These are phyloP conservation scores for Plasmodium vivax DNA, from an alignment of 169 alveolate species.

Conservation along the genomic window DNA sequence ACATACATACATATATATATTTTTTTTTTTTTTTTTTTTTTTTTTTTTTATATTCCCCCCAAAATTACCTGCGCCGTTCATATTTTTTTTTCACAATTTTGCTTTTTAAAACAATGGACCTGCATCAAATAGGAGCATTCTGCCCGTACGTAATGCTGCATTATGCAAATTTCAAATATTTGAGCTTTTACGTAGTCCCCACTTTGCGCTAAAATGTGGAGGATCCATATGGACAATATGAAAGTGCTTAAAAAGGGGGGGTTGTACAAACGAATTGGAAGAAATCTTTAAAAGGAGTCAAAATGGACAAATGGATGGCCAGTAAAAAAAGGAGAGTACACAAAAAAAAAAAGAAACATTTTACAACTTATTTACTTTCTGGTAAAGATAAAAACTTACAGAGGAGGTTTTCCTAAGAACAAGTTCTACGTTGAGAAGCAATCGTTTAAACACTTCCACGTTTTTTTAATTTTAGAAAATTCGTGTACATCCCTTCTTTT, in stretches of 20 bases:
- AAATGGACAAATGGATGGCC: background rate
- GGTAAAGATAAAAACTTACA: background rate
- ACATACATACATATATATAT: too few species aligned
- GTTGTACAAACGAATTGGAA: background rate
- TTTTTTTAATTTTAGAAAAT: background rate
- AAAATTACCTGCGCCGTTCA: background rate
- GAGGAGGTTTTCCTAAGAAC: background rate
- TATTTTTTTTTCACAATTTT: background rate
- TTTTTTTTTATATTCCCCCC: background rate
- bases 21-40: background rate
- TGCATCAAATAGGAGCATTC: background rate
- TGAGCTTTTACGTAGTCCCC: background rate
- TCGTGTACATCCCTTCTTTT: background rate
- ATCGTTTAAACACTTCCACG: background rate
- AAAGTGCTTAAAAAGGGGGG: background rate
- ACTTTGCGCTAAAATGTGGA: background rate
- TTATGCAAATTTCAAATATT: background rate
- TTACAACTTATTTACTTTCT: background rate
- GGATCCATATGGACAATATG: background rate
- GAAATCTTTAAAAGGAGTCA: background rate
- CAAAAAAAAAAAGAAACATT: background rate
- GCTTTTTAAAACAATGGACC: background rate
- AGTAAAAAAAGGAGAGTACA: background rate
- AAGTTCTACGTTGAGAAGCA: background rate
- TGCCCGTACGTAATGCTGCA: background rate